Percentiles rank a stretch among this genome's conserved stretches.
Conservation (phyloP, 495 filamentous ascomycete species). For the Aspergillus affinis region DNA sequence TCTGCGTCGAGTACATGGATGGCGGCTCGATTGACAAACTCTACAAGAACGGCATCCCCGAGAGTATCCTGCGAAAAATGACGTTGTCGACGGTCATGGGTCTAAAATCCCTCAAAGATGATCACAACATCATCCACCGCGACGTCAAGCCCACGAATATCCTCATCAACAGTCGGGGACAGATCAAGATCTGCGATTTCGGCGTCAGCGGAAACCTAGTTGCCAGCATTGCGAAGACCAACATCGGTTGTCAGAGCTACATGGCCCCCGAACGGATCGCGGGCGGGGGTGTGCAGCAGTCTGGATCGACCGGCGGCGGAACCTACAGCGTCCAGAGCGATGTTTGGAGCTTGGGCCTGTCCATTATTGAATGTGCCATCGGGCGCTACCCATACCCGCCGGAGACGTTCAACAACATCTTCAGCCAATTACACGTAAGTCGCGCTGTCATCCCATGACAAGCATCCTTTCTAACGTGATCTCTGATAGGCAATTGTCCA, state of each 20-base stretch:
- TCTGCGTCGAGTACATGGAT: conserved; percentile 99
- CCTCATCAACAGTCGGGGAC: conserved; percentile 81
- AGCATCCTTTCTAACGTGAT: conserved; percentile 13
- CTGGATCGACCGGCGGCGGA: conserved; percentile 67
- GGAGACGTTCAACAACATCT: conserved; percentile 98
- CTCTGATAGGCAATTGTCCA: conserved; percentile 85
- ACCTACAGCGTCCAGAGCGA: conserved; percentile 98
- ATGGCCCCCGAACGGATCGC: conserved; percentile 98
- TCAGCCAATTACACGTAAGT: conserved; percentile 95
- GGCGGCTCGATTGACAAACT: conserved; percentile 98
- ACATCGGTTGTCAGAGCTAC: conserved; percentile 99
- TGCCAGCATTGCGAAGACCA: conserved; percentile 96
- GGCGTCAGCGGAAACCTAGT: conserved; percentile 96
- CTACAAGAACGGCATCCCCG: conserved; percentile 90
- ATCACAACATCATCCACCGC: conserved; percentile 98
- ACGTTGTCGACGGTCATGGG: conserved; percentile 89
- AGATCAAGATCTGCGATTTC: conserved; percentile 98
- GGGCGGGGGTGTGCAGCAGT: conserved; percentile 76
- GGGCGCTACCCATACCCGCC: conserved; percentile 96
- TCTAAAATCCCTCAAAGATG: conserved; percentile 90
- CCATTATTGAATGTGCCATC: conserved; percentile 95
- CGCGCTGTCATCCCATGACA: conserved; percentile 6
- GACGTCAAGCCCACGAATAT: conserved; percentile 99
- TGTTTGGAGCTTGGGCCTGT: conserved; percentile 94
- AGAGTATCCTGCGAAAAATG: conserved; percentile 85